These are phyloP conservation scores for Nigrospora sphaerica DNA, from an alignment of 2,329 filamentous ascomycete species.

Conservation along the genomic window DNA sequence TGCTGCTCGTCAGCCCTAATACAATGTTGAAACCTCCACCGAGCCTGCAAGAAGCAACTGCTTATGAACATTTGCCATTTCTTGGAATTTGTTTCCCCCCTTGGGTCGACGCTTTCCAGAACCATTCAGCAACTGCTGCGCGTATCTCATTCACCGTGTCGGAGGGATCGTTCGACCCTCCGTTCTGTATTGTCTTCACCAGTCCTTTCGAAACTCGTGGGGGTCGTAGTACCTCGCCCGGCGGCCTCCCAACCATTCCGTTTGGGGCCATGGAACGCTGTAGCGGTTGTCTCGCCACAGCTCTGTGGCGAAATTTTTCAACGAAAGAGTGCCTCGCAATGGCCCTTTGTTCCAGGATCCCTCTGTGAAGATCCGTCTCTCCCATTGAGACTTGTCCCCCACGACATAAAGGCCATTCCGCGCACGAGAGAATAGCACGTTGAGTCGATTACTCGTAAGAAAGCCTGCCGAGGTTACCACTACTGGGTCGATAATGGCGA, in stretches of 20 bases:
- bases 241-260: not conserved
- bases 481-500: not conserved
- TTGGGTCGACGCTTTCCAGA: too few relatives aligned
- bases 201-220: not conserved
- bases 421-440: conserved; percentile 1
- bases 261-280: not conserved
- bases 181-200: not conserved
- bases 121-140: too few relatives aligned
- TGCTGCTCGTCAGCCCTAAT: too few relatives aligned
- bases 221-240: not conserved
- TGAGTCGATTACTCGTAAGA: not conserved
- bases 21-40: too few relatives aligned
- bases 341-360: too few relatives aligned
- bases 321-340: not conserved
- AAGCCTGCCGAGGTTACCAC: not conserved
- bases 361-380: not conserved
- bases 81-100: too few relatives aligned
- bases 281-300: not conserved
- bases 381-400: not conserved
- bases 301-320: not conserved
- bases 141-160: too few relatives aligned
- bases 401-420: not conserved
- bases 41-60: too few relatives aligned
- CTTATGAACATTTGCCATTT: too few relatives aligned
- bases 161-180: too few relatives aligned